Base-by-base conservation (phyloP, 2,329 filamentous ascomycete species). In the Diatrype stigma region DNA sequence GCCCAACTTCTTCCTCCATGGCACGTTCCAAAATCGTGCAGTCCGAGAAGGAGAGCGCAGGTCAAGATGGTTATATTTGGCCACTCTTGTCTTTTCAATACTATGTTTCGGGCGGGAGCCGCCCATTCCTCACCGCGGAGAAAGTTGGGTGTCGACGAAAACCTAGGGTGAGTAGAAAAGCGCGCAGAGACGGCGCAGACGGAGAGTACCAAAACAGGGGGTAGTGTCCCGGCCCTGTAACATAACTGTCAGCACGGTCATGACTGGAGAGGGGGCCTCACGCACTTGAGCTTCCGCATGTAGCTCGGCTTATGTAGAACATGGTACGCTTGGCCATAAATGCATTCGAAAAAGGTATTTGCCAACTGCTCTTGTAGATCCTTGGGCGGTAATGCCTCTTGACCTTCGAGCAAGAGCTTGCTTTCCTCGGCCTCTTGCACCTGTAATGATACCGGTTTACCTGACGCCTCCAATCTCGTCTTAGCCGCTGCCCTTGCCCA, bases 1-100 rank as follows among this genome's bases (percentile, higher is more conserved):
- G 95, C 90, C 94, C 94, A 99, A 67, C 92, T 96, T 58, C 93
- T 82, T 14, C 92, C 93, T 51, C 94, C 94, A 67, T 97, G 93
- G 65, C 94, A 97, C 12, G 93, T 97, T 50, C 94, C 94, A 62
- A 97, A 97, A 63, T 96, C 93, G 66, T 99, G 93, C 35, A 99
- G 76, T 3, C 91, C 92, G 16, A 97, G 79, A 17, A 97, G 82
- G 8, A 97, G 70, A 54, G 96, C 86, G 45, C 93, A 94, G 5
- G 92, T 96, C 44, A 99, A 72, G 40, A 96, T 96, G 2, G 93
- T 97, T 56, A 97, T 94, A 66, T 96, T 97, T 1, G 94, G 93
- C 73, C 90, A 90, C 64, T 97, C 94, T 62, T 96, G 96, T 60
- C 91, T 83, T 63, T 86, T 88, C 40, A 90, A 81, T 21, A 94